Conservation (phyloP, 1,139 yeast genomes). For the Scheffersomyces illinoinensis region DNA sequence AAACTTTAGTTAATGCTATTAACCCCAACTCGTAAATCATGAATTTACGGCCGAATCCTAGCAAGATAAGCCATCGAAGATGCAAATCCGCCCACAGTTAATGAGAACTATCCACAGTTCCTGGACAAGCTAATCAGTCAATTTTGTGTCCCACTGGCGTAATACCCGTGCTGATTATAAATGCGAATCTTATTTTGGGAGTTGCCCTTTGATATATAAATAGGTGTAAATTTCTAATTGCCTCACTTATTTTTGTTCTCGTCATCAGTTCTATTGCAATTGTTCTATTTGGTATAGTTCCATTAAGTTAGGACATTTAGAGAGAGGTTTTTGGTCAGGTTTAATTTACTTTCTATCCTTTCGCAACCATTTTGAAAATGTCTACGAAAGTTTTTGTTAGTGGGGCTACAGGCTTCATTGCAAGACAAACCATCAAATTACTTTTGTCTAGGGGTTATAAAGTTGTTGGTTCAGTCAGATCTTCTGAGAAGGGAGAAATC, state of each 20-base stretch:
- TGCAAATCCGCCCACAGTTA: no score
- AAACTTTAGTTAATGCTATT: no score
- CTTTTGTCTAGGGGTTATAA: slow-evolving; percentile 27
- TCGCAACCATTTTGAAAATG: not conserved
- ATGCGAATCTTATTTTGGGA: not conserved
- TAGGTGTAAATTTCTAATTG: not conserved
- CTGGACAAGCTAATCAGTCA: not conserved
- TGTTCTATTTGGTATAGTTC: not conserved
- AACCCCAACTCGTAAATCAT: no score
- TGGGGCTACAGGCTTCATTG: slow-evolving; percentile 43
- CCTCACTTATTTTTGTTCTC: not conserved
- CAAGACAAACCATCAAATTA: slow-evolving; percentile 27
- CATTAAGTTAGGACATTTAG: no score
- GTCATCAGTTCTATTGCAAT: not conserved
- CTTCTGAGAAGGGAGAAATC: slow-evolving; percentile 29
- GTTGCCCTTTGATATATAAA: not conserved
- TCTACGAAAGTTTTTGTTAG: slow-evolving; percentile 30
- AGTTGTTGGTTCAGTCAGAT: slow-evolving; percentile 40
- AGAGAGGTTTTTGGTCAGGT: no score
- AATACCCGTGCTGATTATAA: not conserved
- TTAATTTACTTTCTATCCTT: not conserved
- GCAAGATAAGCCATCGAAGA: no score
- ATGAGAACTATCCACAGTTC: not conserved
- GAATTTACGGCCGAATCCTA: no score
- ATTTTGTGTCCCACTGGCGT: not conserved